Evolutionary conservation across 1,284 basidiomycete species (phyloP).

Genomic region (Marasmius tenuissimus): DNA sequence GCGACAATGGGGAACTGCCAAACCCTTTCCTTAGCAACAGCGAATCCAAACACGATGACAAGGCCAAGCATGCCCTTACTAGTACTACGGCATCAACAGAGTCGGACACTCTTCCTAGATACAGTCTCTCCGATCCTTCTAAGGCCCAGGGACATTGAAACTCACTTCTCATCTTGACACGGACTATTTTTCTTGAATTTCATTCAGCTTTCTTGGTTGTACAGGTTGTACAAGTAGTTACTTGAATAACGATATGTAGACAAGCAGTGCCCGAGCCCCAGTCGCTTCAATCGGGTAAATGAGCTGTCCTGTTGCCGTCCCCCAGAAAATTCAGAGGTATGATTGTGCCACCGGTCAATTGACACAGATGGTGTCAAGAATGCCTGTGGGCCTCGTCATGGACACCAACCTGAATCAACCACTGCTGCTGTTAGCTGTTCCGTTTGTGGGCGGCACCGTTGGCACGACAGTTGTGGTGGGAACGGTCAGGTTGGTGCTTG

Average conservation of each 20-base stretch:
- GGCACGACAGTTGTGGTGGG: not conserved
- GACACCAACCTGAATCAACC: too few species aligned
- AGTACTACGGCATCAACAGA: not conserved
- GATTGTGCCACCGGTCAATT: too few species aligned
- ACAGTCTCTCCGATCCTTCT: not conserved
- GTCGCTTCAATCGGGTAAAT: too few species aligned
- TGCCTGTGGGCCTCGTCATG: not conserved
- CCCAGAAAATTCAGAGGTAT: too few species aligned
- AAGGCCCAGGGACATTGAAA: too few species aligned
- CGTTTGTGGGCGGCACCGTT: not conserved
- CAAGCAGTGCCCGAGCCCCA: too few species aligned
- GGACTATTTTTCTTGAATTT: too few species aligned
- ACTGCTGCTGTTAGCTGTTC: not conserved
- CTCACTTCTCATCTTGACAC: too few species aligned
- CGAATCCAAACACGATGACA: not conserved
- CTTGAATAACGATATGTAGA: too few species aligned
- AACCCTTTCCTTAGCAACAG: not conserved
- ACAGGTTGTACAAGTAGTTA: too few species aligned
- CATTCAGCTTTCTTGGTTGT: too few species aligned
- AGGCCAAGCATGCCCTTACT: not conserved
- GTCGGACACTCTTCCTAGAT: not conserved
- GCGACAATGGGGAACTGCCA: not conserved
- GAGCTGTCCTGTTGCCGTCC: too few species aligned
- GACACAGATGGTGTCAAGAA: not conserved
- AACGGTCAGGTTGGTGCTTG: not conserved